Evolutionary conservation across 495 filamentous ascomycete genomes (phyloP).

Genomic region (Penicillium robsamsonii): DNA sequence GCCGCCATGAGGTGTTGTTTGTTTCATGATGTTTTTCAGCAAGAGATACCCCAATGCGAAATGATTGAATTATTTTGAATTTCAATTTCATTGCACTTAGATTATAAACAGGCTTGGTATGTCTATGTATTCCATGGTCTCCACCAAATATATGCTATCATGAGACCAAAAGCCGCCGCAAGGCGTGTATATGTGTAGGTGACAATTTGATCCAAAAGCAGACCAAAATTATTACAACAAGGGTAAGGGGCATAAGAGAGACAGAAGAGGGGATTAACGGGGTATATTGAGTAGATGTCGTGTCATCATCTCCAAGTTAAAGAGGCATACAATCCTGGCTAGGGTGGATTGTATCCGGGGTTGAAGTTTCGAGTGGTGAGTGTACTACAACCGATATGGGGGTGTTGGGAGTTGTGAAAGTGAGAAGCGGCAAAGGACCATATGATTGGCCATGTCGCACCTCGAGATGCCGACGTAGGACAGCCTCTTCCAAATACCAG

Average conservation of each 20-base stretch:
- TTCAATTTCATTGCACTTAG: conserved; percentile 5
- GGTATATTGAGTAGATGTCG: conserved; percentile 3
- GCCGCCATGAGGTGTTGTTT: neutral
- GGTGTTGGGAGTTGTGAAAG: conserved; percentile 31
- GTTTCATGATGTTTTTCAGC: neutral
- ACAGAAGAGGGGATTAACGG: conserved; percentile 24
- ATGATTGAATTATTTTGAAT: neutral
- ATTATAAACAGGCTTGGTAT: conserved; percentile 6
- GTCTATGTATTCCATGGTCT: conserved; percentile 27
- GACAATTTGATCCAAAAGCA: conserved; percentile 10
- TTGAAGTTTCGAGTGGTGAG: conserved; percentile 5
- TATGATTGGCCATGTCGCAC: conserved; percentile 46
- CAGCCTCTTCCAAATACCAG: conserved; percentile 65
- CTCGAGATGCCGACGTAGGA: conserved; percentile 61
- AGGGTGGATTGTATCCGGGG: conserved; percentile 6
- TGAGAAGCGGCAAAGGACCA: conserved; percentile 45
- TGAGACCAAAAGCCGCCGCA: conserved; percentile 23
- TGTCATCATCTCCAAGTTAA: conserved; percentile 5
- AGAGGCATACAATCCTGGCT: neutral
- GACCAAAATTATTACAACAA: conserved; percentile 35
- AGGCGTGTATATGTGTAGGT: conserved; percentile 27
- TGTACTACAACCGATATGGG: conserved; percentile 23
- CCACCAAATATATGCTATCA: conserved; percentile 31
- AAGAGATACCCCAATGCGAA: conserved; percentile 18
- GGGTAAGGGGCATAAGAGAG: conserved; percentile 15